Evolutionary conservation across 805 yeast genomes (phyloP).

Genomic region (Scheffersomyces spartinae): DNA sequence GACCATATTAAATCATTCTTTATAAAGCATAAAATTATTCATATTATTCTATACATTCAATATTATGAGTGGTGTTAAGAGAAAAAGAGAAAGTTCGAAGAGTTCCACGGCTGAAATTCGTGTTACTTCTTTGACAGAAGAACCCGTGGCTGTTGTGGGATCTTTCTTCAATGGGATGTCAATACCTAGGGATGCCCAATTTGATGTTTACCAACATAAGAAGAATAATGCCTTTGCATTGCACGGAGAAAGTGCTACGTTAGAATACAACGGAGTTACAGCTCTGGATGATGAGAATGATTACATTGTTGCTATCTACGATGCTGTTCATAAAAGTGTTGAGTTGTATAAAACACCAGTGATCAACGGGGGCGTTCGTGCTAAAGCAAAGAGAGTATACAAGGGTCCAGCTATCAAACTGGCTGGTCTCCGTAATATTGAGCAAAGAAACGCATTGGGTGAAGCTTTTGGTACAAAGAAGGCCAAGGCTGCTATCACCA

Average conservation of each 20-base stretch:
- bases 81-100: conserved; percentile 25
- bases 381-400: conserved; percentile 45
- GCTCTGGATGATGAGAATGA: conserved; percentile 23
- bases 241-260: conserved; percentile 68
- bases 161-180: conserved; percentile 73
- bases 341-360: conserved; percentile 57
- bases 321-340: conserved; percentile 50
- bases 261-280: conserved; percentile 60
- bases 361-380: conserved; percentile 48
- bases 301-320: conserved; percentile 71
- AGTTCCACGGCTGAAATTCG: conserved; percentile 33
- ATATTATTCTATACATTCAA: background rate
- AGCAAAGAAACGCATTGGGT: conserved; percentile 77
- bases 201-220: conserved; percentile 50
- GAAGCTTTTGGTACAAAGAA: conserved; percentile 95
- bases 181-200: conserved; percentile 45
- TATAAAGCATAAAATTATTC: no score
- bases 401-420: conserved; percentile 58
- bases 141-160: conserved; percentile 44
- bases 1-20: no score
- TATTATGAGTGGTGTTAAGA: conserved; percentile 9
- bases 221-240: conserved; percentile 34
- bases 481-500: conserved; percentile 83
- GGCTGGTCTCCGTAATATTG: conserved; percentile 34
- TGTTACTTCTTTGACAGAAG: conserved; percentile 26